Evolutionary conservation across 768 basidiomycete species (phyloP).

Genomic region (Inosperma sp.): DNA sequence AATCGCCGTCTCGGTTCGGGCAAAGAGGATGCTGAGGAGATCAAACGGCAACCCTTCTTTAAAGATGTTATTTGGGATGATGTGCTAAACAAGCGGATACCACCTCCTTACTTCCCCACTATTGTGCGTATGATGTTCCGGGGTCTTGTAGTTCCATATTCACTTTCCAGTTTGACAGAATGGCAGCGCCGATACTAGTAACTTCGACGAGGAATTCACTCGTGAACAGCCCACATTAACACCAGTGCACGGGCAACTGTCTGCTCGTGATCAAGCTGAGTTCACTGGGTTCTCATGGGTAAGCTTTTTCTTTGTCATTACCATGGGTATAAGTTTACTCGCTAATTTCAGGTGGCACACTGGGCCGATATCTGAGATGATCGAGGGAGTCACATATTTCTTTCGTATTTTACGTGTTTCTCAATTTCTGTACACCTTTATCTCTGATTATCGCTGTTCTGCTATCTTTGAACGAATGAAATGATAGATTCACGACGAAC

Average conservation of each 20-base stretch:
- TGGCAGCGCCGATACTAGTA: conserved; percentile 82
- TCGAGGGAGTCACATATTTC: conserved; percentile 22
- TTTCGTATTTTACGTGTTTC: conserved; percentile 12
- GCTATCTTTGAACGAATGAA: neutral
- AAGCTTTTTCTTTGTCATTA: conserved; percentile 11
- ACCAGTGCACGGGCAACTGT: conserved; percentile 92
- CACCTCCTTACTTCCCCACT: conserved; percentile 94
- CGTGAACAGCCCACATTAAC: conserved; percentile 95
- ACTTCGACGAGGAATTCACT: conserved; percentile 98
- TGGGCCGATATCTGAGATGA: conserved; percentile 53
- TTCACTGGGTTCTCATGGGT: conserved; percentile 99
- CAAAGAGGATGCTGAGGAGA: conserved; percentile 91
- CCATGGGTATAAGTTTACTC: conserved; percentile 7
- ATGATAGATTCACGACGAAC: no score
- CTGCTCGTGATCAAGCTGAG: conserved; percentile 85
- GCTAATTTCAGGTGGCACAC: conserved; percentile 37
- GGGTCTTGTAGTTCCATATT: neutral
- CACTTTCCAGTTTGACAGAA: conserved; percentile 41
- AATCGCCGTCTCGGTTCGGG: conserved; percentile 84
- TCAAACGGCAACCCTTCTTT: conserved; percentile 98
- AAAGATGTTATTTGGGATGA: conserved; percentile 97
- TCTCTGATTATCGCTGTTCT: neutral
- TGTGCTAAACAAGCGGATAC: conserved; percentile 94
- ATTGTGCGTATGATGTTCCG: conserved; percentile 56
- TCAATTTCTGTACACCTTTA: neutral